phyloP scores from a whole-genome alignment of 1,139 yeast species.

The Arxiozyma bovina region DNA sequence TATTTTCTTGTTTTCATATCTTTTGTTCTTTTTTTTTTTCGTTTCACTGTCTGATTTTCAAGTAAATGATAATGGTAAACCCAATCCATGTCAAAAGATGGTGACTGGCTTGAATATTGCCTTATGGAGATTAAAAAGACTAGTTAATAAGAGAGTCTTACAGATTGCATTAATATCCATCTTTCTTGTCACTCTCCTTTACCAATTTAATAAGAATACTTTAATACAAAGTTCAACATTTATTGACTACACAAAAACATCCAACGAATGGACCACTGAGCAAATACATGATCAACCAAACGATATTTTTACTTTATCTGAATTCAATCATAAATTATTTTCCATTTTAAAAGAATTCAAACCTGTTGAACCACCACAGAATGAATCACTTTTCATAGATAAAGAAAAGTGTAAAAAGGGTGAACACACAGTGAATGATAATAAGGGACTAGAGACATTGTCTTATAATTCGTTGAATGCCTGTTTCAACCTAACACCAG shows the following conservation, averaged over 20 bases:
- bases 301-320: background rate
- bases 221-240: background rate
- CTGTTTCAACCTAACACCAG: slow-evolving; percentile 35
- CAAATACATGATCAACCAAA: background rate
- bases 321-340: slow-evolving; percentile 5
- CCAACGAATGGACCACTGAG: background rate
- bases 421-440: slow-evolving; percentile 10
- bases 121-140: background rate
- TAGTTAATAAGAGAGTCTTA: background rate
- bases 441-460: slow-evolving; percentile 8
- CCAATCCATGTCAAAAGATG: background rate
- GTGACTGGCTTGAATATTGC: background rate
- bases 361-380: slow-evolving; percentile 9
- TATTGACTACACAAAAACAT: background rate
- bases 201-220: too few species aligned
- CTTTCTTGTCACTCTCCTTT: background rate
- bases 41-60: background rate
- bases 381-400: background rate
- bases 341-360: slow-evolving; percentile 3
- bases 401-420: slow-evolving; percentile 6
- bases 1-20: background rate
- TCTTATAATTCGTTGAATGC: slow-evolving; percentile 15
- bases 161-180: background rate
- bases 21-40: too few species aligned
- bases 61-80: background rate